These are phyloP conservation scores for Gardenia jasminoides DNA, from an alignment of 257 asterid species.

Conservation along the genomic window DNA sequence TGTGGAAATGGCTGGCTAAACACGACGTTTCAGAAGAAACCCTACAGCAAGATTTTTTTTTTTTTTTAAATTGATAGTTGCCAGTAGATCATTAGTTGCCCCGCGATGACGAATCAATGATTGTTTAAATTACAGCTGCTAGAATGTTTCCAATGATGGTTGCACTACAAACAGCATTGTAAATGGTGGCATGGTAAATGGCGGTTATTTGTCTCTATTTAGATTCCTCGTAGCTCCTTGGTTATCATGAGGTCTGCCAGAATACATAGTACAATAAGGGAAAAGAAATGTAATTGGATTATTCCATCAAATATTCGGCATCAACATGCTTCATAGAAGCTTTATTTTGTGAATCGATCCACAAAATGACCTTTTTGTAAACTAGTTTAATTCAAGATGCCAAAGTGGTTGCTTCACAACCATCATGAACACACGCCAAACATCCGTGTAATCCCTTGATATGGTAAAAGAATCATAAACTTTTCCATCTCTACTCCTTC, in stretches of 20 bases:
- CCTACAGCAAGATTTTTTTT: too few relatives aligned
- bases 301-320: background rate
- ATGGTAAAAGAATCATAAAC: slow-evolving; percentile 81
- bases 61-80: background rate
- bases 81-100: background rate
- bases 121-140: background rate
- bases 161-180: too few relatives aligned
- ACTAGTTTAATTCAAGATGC: slow-evolving; percentile 38
- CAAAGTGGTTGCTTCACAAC: slow-evolving; percentile 62
- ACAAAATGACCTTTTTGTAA: background rate
- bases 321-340: too few relatives aligned
- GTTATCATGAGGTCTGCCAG: background rate
- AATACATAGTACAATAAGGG: background rate
- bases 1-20: slow-evolving; percentile 64
- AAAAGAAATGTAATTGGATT: background rate
- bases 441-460: slow-evolving; percentile 77
- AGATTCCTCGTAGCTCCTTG: background rate
- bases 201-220: too few relatives aligned
- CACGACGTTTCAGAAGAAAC: background rate
- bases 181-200: too few relatives aligned
- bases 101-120: too few relatives aligned
- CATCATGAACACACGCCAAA: slow-evolving; percentile 76
- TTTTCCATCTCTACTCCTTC: slow-evolving; percentile 72
- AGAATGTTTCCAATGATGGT: background rate
- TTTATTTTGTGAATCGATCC: background rate